These are phyloP conservation scores for Pulveroboletus sp. DNA, from an alignment of 768 basidiomycete genomes.

Conservation along the genomic window DNA sequence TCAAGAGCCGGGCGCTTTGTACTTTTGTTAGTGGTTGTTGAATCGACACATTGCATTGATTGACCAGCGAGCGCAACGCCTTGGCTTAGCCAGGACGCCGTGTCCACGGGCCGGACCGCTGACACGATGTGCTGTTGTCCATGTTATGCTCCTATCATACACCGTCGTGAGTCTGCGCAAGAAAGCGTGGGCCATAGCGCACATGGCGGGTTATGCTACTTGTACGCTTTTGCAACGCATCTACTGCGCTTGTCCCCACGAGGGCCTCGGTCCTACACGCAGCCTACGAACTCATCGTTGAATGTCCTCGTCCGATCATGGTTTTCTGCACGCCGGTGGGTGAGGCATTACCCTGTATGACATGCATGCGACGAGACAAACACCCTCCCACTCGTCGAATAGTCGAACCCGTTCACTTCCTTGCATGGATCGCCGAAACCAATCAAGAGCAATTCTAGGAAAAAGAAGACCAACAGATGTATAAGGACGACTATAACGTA, in stretches of 20 bases:
- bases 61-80: not conserved
- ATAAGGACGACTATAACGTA: constrained; percentile 35
- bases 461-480: not conserved
- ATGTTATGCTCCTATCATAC: not conserved
- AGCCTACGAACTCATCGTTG: not conserved
- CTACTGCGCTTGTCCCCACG: not conserved
- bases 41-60: too few species aligned
- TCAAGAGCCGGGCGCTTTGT: too few species aligned
- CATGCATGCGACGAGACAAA: not conserved
- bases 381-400: not conserved
- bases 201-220: not conserved
- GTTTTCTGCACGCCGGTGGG: not conserved
- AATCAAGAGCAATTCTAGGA: not conserved
- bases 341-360: too few species aligned
- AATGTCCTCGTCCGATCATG: not conserved
- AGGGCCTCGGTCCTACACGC: not conserved
- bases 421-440: not conserved
- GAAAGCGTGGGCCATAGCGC: not conserved
- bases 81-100: not conserved
- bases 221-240: not conserved
- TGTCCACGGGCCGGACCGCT: not conserved
- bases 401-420: not conserved
- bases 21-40: too few species aligned
- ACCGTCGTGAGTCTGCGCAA: not conserved
- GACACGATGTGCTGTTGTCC: not conserved